phyloP scores from a whole-genome alignment of 495 filamentous ascomycete species.

The Penicillium dipodomyicola region DNA sequence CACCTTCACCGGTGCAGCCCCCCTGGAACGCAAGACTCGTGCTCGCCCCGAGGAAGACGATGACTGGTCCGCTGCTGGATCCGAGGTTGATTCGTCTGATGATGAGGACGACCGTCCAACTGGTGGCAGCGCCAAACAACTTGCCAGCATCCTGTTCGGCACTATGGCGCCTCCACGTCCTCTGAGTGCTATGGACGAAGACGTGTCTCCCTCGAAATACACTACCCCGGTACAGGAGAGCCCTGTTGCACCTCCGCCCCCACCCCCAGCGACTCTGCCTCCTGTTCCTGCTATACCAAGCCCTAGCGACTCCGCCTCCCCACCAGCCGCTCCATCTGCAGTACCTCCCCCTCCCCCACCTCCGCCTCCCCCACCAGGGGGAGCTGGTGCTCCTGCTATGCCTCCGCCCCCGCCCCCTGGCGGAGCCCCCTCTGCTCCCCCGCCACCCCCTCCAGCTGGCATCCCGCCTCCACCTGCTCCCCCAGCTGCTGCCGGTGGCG shows the following conservation, averaged over 20 bases:
- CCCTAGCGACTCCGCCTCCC: conserved; percentile 32
- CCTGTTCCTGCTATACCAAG: conserved; percentile 38
- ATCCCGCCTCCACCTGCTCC: conserved; percentile 33
- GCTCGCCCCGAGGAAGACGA: conserved; percentile 74
- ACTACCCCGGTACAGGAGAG: conserved; percentile 40
- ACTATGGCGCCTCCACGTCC: conserved; percentile 95
- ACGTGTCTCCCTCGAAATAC: conserved; percentile 53
- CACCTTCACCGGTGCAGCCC: conserved; percentile 36
- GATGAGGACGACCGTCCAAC: conserved; percentile 71
- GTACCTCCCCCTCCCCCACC: conserved; percentile 46
- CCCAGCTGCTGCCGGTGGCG: conserved; percentile 40
- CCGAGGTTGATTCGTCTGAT: conserved; percentile 67
- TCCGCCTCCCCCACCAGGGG: conserved; percentile 26
- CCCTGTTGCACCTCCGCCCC: conserved; percentile 30
- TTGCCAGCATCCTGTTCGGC: conserved; percentile 91
- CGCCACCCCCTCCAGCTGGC: conserved; percentile 41
- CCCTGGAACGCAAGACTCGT: conserved; percentile 50
- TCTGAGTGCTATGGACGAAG: conserved; percentile 70
- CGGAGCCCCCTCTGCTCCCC: conserved; percentile 28
- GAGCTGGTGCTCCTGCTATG: conserved; percentile 26
- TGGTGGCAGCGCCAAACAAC: conserved; percentile 79
- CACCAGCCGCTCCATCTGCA: conserved; percentile 31
- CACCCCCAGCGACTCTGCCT: conserved; percentile 30
- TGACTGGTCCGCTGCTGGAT: conserved; percentile 82
- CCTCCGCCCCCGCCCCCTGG: conserved; percentile 35